These are phyloP conservation scores for Metschnikowia continentalis DNA, from an alignment of 805 yeast species.

Conservation along the genomic window DNA sequence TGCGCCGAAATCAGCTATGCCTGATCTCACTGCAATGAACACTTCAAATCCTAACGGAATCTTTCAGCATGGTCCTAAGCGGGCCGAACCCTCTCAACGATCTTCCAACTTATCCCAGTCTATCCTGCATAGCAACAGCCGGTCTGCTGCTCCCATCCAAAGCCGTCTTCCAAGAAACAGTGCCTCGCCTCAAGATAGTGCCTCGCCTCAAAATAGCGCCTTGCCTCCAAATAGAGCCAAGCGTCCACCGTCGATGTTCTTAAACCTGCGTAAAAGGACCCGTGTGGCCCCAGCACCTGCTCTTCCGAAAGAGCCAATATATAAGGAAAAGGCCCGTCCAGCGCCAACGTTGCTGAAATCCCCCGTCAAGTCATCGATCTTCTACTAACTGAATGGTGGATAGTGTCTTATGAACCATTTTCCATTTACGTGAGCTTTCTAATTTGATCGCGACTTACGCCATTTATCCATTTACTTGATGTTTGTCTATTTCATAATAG, in stretches of 20 bases:
- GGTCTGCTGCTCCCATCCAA: slow-evolving; percentile 2
- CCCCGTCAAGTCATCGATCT: slow-evolving; percentile 29
- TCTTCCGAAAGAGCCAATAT: neutral
- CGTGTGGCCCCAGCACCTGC: slow-evolving; percentile 9
- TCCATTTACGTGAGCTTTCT: too few species aligned
- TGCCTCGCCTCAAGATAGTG: neutral
- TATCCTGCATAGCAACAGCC: slow-evolving; percentile 2
- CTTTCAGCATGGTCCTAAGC: neutral
- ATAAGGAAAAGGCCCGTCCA: neutral
- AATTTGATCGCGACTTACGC: too few species aligned
- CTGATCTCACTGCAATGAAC: neutral
- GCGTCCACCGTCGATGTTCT: slow-evolving; percentile 13
- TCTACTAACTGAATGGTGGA: slow-evolving; percentile 13
- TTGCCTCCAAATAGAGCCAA: slow-evolving; percentile 1
- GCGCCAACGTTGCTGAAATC: slow-evolving; percentile 2
- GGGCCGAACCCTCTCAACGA: neutral
- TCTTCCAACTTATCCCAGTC: neutral
- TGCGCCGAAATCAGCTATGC: neutral
- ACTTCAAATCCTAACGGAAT: neutral
- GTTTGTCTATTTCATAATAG: neutral
- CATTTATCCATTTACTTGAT: too few species aligned
- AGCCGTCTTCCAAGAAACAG: neutral
- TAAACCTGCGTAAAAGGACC: slow-evolving; percentile 8
- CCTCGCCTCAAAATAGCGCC: neutral
- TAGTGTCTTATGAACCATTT: too few species aligned